Evolutionary conservation across 139 green algal species (phyloP), one percentile per base, ranked within the genome.

Genomic region (Closterium sp.): DNA sequence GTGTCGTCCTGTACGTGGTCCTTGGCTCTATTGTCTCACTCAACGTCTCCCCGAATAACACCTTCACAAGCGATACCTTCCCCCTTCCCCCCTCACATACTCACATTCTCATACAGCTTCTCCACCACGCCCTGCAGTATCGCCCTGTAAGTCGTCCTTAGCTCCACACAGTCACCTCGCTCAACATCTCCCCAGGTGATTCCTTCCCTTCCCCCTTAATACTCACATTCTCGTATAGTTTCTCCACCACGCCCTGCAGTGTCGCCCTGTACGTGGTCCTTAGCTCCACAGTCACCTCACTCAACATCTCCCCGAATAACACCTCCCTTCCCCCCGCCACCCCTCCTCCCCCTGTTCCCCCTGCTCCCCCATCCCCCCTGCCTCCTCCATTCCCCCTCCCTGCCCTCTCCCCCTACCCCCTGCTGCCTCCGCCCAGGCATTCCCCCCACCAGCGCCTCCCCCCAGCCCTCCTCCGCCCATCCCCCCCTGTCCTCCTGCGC

Each of bases 71-170:
- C 19, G 19, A 66, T 10, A 66, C 38, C 38, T 21, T 9, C 38
- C 43, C 43, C 23, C 43, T 28, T 16, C 9, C 43, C 43, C 43
- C 43, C 43, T 69, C 43, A n/a, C 43, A 69, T 69, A 89, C 91
- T 90, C 35, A 93, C 91, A 88, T 92, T 93, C 76, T 93, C 88
- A 3, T 31, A 69, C 10, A 92, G n/a, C 7, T 93, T 93, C 34
- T 93, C 87, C 33, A 93, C 34, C 23, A 93, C 93, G 88, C 89
- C 91, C 30, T 87, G 35, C 35, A 93, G 87, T 21, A 33, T 87
- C n/a, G 88, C 93, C 34, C 93, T 93, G 87, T 93, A 93, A n/a
- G 93, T 93, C 30, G 91, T 81, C 23, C 91, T 55, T 2, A 93
- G 91, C 88, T 93, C 91, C 38, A 93, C 38, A 93, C 43, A 2